Evolutionary conservation across 805 yeast species (phyloP), one percentile per base, ranked within the genome.

Genomic region (Pichia paraexigua): DNA sequence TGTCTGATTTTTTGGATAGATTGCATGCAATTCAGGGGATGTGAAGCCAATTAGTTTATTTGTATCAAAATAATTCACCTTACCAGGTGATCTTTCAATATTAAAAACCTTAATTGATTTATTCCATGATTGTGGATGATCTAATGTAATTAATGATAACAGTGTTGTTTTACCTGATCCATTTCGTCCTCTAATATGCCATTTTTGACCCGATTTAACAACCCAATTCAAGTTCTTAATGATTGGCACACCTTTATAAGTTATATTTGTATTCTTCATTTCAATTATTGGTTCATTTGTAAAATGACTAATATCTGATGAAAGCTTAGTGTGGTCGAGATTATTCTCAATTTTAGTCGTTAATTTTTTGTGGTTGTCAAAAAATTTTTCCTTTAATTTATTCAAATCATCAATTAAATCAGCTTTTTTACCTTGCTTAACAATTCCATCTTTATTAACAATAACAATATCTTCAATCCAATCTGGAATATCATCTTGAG

Each of bases 61-160:
- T 54, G 87, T 82, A 47, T 83, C 86, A 61, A 88, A 89, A 63
- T 85, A 91, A 53, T 80, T 82, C 17, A 83, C 79, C 41, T 70
- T 72, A 2, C 98, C 99, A 0, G 91, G 82, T 53, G 75, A 76
- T 41, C 97, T 76, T 10, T 82, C 77, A 32, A 75, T 74, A 0
- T 90, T 89, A 58, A 85, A 75, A 45, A 89, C 71, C 9, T 71
- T 67, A 22, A 94, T 75, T 22, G 76, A 79, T 6, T 80, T 75
- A 58, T 80, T 83, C 98, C 98, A 92, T 2, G 97, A 83, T 67
- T 92, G 97, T 1, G 99, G 99, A 64, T 92, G 99, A 60, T 92
- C 99, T 5, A 96, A 90, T 0, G 96, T 90, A 28, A 92, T 73
- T 45, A 94, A 65, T 2, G 97, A 80, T 17, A 94, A 67, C 24